Evolutionary conservation across 257 asterid species (phyloP).

Genomic region (Salvia rosmarinus): DNA sequence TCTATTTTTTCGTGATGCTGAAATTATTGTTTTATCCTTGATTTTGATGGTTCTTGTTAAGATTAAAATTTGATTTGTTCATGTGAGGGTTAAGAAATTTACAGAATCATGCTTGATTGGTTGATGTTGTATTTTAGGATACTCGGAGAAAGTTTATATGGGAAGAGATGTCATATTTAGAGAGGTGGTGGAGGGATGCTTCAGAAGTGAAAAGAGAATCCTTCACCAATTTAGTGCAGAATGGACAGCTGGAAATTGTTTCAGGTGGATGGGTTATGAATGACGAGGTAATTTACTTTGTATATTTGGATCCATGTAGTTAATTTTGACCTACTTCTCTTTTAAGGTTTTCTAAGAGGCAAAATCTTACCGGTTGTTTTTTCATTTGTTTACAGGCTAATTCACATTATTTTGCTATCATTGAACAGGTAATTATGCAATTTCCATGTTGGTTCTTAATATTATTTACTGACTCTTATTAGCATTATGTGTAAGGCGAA

Average conservation of each 20-base stretch:
- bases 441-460: constrained; percentile 24
- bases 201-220: constrained; percentile 66
- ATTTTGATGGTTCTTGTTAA: constrained; percentile 4
- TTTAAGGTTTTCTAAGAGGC: too few species aligned
- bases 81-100: constrained; percentile 21
- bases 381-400: constrained; percentile 77
- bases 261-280: constrained; percentile 99
- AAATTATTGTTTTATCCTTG: constrained; percentile 21
- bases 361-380: constrained; percentile 33
- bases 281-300: constrained; percentile 73
- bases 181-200: constrained; percentile 99
- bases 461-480: constrained; percentile 22
- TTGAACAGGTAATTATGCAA: constrained; percentile 76
- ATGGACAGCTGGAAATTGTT: constrained; percentile 94
- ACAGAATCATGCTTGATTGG: constrained; percentile 16
- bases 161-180: constrained; percentile 99
- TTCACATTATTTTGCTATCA: constrained; percentile 96
- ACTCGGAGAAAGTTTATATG: constrained; percentile 89
- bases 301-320: constrained; percentile 5
- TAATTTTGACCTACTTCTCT: too few species aligned
- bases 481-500: constrained; percentile 19
- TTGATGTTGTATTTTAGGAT: constrained; percentile 57
- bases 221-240: constrained; percentile 74
- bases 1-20: neutral
- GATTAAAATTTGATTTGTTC: constrained; percentile 1